phyloP scores from a whole-genome alignment of 495 filamentous ascomycete genomes.

The Hyaloscypha variabilis region DNA sequence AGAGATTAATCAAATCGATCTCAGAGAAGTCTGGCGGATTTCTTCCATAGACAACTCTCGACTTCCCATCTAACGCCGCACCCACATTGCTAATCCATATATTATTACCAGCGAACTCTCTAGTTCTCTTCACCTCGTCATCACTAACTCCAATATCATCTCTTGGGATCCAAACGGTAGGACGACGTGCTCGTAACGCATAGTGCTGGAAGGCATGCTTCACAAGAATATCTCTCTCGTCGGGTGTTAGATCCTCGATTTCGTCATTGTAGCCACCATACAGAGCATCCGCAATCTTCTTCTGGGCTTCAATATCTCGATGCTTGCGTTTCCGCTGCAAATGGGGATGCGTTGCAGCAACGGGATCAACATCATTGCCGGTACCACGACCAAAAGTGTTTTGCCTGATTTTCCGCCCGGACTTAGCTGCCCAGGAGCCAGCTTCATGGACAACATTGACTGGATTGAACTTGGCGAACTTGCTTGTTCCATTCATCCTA shows the following conservation, averaged over 20 bases:
- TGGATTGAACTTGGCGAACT: conserved; percentile 41
- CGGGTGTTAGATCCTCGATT: conserved; percentile 90
- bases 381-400: conserved; percentile 36
- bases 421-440: conserved; percentile 46
- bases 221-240: conserved; percentile 85
- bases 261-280: conserved; percentile 88
- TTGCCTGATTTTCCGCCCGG: conserved; percentile 16
- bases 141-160: conserved; percentile 90
- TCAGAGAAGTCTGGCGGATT: conserved; percentile 93
- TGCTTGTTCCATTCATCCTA: conserved; percentile 26
- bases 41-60: conserved; percentile 81
- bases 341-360: conserved; percentile 38
- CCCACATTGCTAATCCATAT: conserved; percentile 96
- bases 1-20: conserved; percentile 85
- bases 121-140: conserved; percentile 83
- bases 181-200: conserved; percentile 81
- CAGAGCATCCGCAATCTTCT: conserved; percentile 71
- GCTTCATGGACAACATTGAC: conserved; percentile 48
- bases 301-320: conserved; percentile 67
- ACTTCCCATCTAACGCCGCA: conserved; percentile 81
- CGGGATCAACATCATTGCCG: conserved; percentile 41
- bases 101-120: conserved; percentile 68
- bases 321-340: conserved; percentile 36
- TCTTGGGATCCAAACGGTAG: conserved; percentile 91
- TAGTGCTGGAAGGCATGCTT: conserved; percentile 89